Evolutionary conservation across 805 yeast species (phyloP).

Genomic region (Ogataea chonburiensis): DNA sequence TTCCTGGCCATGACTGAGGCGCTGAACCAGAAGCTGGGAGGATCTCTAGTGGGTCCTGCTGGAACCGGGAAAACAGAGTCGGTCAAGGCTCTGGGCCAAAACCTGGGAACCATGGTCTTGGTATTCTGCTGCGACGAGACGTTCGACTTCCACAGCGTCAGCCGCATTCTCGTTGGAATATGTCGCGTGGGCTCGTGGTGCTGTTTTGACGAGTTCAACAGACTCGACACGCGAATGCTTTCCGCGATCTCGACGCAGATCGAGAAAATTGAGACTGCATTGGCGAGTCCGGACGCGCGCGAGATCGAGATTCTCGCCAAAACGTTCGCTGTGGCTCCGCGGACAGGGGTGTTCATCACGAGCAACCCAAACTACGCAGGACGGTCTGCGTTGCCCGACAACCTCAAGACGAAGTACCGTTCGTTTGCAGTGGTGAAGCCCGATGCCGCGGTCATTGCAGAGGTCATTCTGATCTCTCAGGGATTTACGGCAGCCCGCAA

Average conservation of each 20-base stretch:
- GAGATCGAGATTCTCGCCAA: constrained; percentile 45
- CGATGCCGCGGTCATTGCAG: constrained; percentile 65
- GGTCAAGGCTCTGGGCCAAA: constrained; percentile 77
- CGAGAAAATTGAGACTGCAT: constrained; percentile 63
- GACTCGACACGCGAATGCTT: constrained; percentile 66
- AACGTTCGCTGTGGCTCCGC: constrained; percentile 38
- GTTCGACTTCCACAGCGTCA: constrained; percentile 77
- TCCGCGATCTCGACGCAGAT: constrained; percentile 86
- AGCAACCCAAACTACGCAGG: constrained; percentile 91
- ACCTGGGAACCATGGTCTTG: constrained; percentile 74
- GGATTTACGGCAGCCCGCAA: constrained; percentile 55
- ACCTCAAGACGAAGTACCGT: constrained; percentile 74
- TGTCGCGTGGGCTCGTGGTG: constrained; percentile 90
- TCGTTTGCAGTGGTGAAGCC: constrained; percentile 73
- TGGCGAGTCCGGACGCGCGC: constrained; percentile 25
- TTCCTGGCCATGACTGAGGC: constrained; percentile 74
- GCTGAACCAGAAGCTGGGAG: constrained; percentile 72
- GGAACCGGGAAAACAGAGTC: constrained; percentile 97
- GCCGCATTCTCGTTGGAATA: constrained; percentile 73
- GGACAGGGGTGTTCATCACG: constrained; percentile 79
- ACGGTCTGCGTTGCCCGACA: constrained; percentile 79
- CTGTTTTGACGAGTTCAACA: constrained; percentile 92
- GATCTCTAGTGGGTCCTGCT: constrained; percentile 92
- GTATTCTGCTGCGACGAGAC: constrained; percentile 92
- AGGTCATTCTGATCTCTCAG: constrained; percentile 68